Evolutionary conservation across 164 flowering plant species (phyloP).

Genomic region (Annona squamosa): DNA sequence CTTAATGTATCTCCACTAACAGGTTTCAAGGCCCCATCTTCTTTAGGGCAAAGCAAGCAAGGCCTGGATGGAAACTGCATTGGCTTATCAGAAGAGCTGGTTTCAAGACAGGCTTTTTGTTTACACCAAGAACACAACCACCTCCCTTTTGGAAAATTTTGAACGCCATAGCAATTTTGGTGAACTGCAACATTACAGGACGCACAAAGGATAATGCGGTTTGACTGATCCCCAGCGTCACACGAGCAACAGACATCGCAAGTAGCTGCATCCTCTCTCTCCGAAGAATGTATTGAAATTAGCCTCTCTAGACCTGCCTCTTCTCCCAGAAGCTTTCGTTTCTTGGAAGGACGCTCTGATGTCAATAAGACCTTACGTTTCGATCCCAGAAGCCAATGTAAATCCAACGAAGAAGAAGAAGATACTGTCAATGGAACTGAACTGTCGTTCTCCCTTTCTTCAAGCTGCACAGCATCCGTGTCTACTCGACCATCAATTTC

Average conservation of each 20-base stretch:
- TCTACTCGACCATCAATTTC: neutral
- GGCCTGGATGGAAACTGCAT: conserved; percentile 14
- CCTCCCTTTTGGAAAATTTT: conserved; percentile 30
- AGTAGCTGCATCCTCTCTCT: conserved; percentile 28
- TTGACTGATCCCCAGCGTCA: conserved; percentile 30
- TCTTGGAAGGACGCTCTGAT: conserved; percentile 79
- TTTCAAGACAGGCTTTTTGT: conserved; percentile 14
- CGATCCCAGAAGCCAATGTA: conserved; percentile 60
- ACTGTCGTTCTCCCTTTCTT: neutral
- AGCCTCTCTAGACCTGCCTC: conserved; percentile 67
- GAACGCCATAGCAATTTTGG: conserved; percentile 82
- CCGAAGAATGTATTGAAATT: conserved; percentile 35
- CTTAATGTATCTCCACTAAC: conserved; percentile 20
- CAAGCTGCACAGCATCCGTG: neutral
- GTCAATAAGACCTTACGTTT: conserved; percentile 54
- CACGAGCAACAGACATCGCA: conserved; percentile 71
- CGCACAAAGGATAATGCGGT: conserved; percentile 47
- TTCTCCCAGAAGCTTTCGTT: conserved; percentile 72
- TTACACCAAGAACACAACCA: conserved; percentile 93
- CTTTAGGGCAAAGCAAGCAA: conserved; percentile 78
- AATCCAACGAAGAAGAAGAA: neutral
- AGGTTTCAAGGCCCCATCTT: conserved; percentile 83
- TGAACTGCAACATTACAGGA: conserved; percentile 70
- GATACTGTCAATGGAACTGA: neutral
- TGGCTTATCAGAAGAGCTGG: neutral